Evolutionary conservation across 129 eudicot species (phyloP).

Genomic region (Tagetes erecta): DNA sequence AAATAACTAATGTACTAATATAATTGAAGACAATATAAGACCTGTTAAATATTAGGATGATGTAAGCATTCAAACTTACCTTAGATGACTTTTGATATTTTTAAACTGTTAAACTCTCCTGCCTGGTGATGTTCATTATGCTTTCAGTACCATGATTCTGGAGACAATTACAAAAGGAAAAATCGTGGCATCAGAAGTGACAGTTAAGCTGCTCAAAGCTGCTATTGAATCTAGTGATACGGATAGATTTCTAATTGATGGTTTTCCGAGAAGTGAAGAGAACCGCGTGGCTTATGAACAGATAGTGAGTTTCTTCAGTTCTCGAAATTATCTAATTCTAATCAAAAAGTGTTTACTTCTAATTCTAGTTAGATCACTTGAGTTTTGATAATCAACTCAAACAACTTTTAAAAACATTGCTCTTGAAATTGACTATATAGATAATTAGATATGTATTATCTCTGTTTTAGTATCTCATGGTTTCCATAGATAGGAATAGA

Average conservation of each 20-base stretch:
- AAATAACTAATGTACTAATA: too few species aligned
- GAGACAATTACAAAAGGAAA: conserved; percentile 75
- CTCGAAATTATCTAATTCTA: too few species aligned
- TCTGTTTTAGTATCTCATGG: neutral
- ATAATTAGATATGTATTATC: too few species aligned
- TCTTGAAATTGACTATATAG: too few species aligned
- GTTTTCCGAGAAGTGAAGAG: conserved; percentile 94
- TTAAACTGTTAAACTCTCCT: neutral
- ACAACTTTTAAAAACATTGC: too few species aligned
- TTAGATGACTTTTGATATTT: conserved; percentile 7
- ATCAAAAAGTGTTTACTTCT: too few species aligned
- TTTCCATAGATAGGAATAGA: conserved; percentile 61
- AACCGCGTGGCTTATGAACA: conserved; percentile 75
- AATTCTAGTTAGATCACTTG: too few species aligned
- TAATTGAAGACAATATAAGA: neutral
- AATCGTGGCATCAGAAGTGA: conserved; percentile 90
- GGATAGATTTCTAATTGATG: conserved; percentile 77
- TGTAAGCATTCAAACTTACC: conserved; percentile 6
- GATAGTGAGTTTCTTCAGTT: conserved; percentile 56
- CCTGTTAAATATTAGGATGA: neutral
- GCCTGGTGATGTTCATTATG: conserved; percentile 23
- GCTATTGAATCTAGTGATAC: conserved; percentile 56
- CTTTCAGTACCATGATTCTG: conserved; percentile 76
- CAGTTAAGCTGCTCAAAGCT: conserved; percentile 66
- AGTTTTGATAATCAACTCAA: too few species aligned